phyloP scores from a whole-genome alignment of 768 basidiomycete genomes.

The Coprinopsis marcescibilis region DNA sequence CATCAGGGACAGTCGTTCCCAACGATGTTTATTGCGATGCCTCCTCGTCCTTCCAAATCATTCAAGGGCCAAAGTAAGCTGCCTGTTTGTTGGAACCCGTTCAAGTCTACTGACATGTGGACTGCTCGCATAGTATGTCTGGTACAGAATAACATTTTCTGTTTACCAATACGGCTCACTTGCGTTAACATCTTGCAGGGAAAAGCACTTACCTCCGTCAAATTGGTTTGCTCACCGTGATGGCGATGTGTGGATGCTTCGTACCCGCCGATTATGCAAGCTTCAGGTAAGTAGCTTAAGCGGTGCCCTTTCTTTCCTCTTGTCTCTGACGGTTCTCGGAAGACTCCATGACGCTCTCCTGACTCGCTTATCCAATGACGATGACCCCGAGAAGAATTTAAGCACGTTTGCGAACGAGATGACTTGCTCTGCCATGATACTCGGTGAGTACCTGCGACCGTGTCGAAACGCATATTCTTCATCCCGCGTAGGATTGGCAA shows the following conservation, averaged over 20 bases:
- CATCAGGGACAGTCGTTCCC: conserved; percentile 65
- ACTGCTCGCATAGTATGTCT: conserved; percentile 34
- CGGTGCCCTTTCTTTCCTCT: neutral
- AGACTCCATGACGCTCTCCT: conserved; percentile 83
- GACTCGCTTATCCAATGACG: conserved; percentile 88
- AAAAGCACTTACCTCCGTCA: conserved; percentile 94
- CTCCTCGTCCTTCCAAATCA: conserved; percentile 81
- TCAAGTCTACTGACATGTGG: neutral
- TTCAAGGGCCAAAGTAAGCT: conserved; percentile 85
- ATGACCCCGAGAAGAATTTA: conserved; percentile 81
- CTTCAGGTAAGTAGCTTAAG: conserved; percentile 48
- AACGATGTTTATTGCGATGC: conserved; percentile 91
- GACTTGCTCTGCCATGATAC: conserved; percentile 86
- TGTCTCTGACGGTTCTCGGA: neutral
- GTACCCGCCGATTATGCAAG: conserved; percentile 93
- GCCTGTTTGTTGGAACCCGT: neutral
- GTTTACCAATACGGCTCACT: neutral
- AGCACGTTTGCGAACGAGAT: conserved; percentile 97
- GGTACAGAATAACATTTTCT: conserved; percentile 20
- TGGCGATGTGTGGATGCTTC: conserved; percentile 89
- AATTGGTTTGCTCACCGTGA: conserved; percentile 72
- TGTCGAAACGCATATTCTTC: neutral
- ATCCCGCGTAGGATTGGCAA: conserved; percentile 52
- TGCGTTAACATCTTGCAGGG: conserved; percentile 34
- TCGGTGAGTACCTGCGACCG: conserved; percentile 40